Evolutionary conservation across 495 filamentous ascomycete genomes (phyloP).

Genomic region (Aspergillus incahuasiensis): DNA sequence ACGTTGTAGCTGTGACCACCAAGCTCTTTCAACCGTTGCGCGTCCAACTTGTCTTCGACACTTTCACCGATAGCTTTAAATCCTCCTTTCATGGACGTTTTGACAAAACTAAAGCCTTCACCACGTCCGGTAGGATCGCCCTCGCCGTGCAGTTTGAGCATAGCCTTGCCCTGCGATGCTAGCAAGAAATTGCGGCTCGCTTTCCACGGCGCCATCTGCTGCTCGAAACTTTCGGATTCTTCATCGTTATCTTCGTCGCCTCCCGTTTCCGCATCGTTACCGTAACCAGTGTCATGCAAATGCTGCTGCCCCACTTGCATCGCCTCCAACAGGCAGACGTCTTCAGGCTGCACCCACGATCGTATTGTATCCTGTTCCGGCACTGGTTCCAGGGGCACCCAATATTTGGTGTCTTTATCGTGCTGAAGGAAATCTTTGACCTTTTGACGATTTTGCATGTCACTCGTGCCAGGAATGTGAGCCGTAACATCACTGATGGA

Average conservation of each 20-base stretch:
- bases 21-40: constrained; percentile 78
- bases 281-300: constrained; percentile 76
- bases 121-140: constrained; percentile 95
- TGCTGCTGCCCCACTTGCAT: constrained; percentile 92
- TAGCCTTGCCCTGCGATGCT: constrained; percentile 90
- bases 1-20: constrained; percentile 98
- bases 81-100: constrained; percentile 97
- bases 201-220: constrained; percentile 91
- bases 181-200: constrained; percentile 92
- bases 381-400: constrained; percentile 73
- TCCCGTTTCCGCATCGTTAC: constrained; percentile 67
- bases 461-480: constrained; percentile 83
- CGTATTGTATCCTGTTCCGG: constrained; percentile 76
- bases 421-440: constrained; percentile 94
- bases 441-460: constrained; percentile 93
- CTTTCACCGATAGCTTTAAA: constrained; percentile 89
- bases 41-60: constrained; percentile 77
- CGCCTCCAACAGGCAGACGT: constrained; percentile 87
- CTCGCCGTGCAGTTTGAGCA: constrained; percentile 89
- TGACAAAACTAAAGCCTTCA: constrained; percentile 90
- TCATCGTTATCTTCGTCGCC: constrained; percentile 63
- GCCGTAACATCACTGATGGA: constrained; percentile 74
- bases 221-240: constrained; percentile 68
- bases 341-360: constrained; percentile 87
- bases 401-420: constrained; percentile 75